Evolutionary conservation across 495 filamentous ascomycete genomes (phyloP), one percentile per base, ranked within the genome.

Genomic region (Neurospora sp.): DNA sequence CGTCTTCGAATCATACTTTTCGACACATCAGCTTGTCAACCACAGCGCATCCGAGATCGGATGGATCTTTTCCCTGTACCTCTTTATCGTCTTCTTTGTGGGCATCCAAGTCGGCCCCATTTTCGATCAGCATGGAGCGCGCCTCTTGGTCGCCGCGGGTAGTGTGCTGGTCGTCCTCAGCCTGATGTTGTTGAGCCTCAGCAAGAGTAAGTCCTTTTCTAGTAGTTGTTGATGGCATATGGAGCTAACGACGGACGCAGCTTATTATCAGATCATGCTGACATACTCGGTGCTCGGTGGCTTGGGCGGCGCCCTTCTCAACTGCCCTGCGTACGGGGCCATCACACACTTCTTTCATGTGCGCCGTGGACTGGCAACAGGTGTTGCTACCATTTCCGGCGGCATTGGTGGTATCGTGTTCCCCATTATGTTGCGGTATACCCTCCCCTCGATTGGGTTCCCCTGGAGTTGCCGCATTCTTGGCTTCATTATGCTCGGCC

Each of bases 191-290:
- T 80, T 91, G 16, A 87, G 78, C 59, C 76, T 83, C 72, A 84
- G 80, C 68, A 73, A 82, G 71, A 77, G 82, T 84, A 72, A 65
- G 79, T 74, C 3, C 18, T n/a, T 31, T 31, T 31, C 3, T 31
- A 31, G 27, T 8, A 69, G 18, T 44, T 14, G 4, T 70, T 69
- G 16, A 74, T 71, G 16, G 53, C 45, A 70, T 75, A 35, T 69
- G 71, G n/a, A 40, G 27, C 53, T 65, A 65, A 65, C 53, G 14
- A 65, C 14, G 27, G 27, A 65, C 53, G 68, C 77, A 76, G 80
- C 83, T 44, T 92, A 90, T 77, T 92, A 89, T 83, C 90, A 92
- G 44, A 90, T 90, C 77, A 84, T 91, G 74, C 84, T 91, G 0
- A 85, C 86, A 16, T 88, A 90, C 47, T 84, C 85, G 4, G 75